phyloP scores from a whole-genome alignment of 2,329 filamentous ascomycete species.

The Chrysoporthe puriensis region DNA sequence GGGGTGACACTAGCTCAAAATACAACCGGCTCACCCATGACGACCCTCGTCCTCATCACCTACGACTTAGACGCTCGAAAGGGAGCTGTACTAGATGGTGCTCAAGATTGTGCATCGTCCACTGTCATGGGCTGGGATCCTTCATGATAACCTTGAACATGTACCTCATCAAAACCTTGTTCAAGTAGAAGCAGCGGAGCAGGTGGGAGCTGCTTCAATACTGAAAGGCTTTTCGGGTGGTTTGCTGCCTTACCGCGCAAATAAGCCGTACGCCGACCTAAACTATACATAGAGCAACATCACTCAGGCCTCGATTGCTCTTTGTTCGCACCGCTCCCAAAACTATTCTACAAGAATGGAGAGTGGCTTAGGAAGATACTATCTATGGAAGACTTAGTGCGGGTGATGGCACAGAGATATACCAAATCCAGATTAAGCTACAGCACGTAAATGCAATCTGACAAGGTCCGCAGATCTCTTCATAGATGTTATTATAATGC shows the following conservation, averaged over 20 bases:
- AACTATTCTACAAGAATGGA: slow-evolving; percentile 15
- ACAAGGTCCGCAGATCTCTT: too few relatives aligned
- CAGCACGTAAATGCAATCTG: too few relatives aligned
- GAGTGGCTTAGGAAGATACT: slow-evolving; percentile 1
- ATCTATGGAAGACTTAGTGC: not conserved
- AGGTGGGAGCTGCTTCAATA: slow-evolving; percentile 21
- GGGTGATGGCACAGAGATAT: too few relatives aligned
- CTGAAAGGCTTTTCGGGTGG: slow-evolving; percentile 14
- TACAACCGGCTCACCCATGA: not conserved
- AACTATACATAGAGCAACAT: slow-evolving; percentile 19
- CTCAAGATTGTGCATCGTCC: slow-evolving; percentile 14
- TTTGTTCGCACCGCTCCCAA: slow-evolving; percentile 14
- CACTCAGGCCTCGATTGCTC: slow-evolving; percentile 11
- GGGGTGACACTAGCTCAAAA: not conserved
- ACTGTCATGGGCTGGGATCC: not conserved
- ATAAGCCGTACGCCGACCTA: not conserved
- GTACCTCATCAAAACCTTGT: slow-evolving; percentile 21
- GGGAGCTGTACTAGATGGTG: slow-evolving; percentile 14
- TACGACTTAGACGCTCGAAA: slow-evolving; percentile 24
- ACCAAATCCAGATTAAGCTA: too few relatives aligned
- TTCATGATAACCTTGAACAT: slow-evolving; percentile 21
- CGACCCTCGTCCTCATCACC: slow-evolving; percentile 1
- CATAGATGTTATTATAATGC: too few relatives aligned
- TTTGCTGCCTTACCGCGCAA: slow-evolving; percentile 16
- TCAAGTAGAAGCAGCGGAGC: slow-evolving; percentile 12